Evolutionary conservation across 2,329 filamentous ascomycete genomes (phyloP).

Genomic region (Cylindrodendrum hubeiense): DNA sequence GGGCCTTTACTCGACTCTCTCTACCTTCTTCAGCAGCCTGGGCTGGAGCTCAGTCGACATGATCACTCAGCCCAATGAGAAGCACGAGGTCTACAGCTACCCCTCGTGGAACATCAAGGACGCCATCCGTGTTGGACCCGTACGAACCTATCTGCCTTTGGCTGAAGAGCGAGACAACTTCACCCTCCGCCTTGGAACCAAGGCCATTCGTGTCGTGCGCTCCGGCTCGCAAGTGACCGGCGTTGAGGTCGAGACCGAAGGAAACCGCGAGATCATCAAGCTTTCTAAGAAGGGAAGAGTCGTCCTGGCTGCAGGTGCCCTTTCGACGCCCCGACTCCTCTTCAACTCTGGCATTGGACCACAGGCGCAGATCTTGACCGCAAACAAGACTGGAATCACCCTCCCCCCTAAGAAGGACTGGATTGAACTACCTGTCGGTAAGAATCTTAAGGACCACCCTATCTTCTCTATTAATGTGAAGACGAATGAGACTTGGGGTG

Average conservation of each 20-base stretch:
- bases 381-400: conserved; percentile 61
- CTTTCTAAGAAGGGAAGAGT: conserved; percentile 72
- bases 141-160: conserved; percentile 76
- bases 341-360: conserved; percentile 72
- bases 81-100: conserved; percentile 74
- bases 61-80: conserved; percentile 69
- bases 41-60: conserved; percentile 75
- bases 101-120: conserved; percentile 76
- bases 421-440: conserved; percentile 69
- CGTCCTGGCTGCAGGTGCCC: conserved; percentile 74
- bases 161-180: conserved; percentile 73
- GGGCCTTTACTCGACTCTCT: conserved; percentile 72
- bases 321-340: conserved; percentile 76
- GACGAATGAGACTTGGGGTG: conserved; percentile 30
- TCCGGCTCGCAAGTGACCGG: conserved; percentile 71
- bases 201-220: conserved; percentile 75
- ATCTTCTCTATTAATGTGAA: conserved; percentile 50
- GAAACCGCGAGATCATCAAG: conserved; percentile 67
- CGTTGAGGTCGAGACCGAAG: conserved; percentile 70
- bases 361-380: conserved; percentile 65
- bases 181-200: conserved; percentile 72
- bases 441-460: conserved; percentile 67
- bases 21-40: conserved; percentile 68
- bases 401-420: conserved; percentile 64
- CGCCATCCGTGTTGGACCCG: conserved; percentile 75